Base-by-base conservation (phyloP, 345 rosid genomes). In the Arabidopsis thaliana region DNA sequence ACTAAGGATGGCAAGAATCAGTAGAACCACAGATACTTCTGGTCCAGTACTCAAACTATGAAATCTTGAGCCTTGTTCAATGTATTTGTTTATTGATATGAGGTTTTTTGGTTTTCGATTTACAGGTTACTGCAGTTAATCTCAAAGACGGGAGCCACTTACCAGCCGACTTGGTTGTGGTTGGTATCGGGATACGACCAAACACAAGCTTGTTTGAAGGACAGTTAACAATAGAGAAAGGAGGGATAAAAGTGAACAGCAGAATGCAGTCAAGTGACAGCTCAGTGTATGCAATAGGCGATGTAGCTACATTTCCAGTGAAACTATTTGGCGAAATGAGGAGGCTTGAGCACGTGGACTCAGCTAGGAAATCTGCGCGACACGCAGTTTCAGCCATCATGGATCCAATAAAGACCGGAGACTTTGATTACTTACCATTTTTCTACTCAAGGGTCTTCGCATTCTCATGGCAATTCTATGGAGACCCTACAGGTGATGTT, bases 301-400 rank as follows among this genome's bases (percentile, higher is more conserved):
- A 95, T 67, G 98, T 89, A 72, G 98, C 99, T 36, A 63, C 96
- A 13, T 92, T 95, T 72, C 98, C 96, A 8, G 94, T 95, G 81
- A 88, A 86, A 79, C 77, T 90, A 41, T 86, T 85, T 36, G 87
- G 91, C 1, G 97, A 91, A 79, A 88, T 74, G 65, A 87, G 97
- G 44, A 90, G 99, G 80, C 97, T 95, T 45, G 99, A 92, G 87
- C 99, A 92, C 49, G 98, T 95, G 13, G 99, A 90, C 81, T 88
- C 87, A 0, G 98, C 98, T 8, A 83, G 96, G 59, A 90, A 88
- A 84, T 84, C 98, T 2, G 97, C 98, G 37, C 84, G 79, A 49
- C 93, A 92, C 50, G 97, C 88, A 16, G 96, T 89, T 65, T 74
- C 92, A 49, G 84, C 86, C 3, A 90, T 92, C 80, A 81, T 92